Base-by-base conservation (phyloP, 73 alveolate genomes). In the Tetrahymena thermophila region DNA sequence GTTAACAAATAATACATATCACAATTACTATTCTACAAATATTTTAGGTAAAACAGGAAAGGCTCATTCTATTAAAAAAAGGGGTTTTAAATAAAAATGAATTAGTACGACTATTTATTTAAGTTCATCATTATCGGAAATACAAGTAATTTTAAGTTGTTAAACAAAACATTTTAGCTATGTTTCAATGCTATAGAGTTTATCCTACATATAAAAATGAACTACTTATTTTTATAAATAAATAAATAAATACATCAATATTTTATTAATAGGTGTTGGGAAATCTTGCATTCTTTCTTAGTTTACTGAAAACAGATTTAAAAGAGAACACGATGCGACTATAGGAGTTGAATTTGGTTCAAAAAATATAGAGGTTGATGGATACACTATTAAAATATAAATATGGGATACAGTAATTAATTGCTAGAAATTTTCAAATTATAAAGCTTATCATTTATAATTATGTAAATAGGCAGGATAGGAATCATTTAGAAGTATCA, bases 281-380 rank as follows among this genome's bases (percentile, higher is more conserved):
- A 97, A 97, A 93, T 93, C 98, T 84, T 94, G 99, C 93, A 94
- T 94, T 38, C 96, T 97, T 40, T 94, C 96, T 71, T 56, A 96
- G 94, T 97, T 96, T 96, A 96, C 99, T 85, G 97, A 97, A 56
- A 94, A 94, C 35, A 96, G 94, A 95, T 97, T 97, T 97, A 84
- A 93, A 40, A 85, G 96, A 71, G 94, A 94, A 89, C 96, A 97
- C 89, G 97, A 97, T 89, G 96, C 96, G 17, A 97, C 99, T 19
- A 96, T 97, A 23, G 97, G 97, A 17, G 98, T 97, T 31, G 99
- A 97, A 94, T 97, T 97, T 83, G 98, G 99, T 37, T 94, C 96
- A 35, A 95, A 96, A 94, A 96, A 89, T 35, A 94, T 96, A 94
- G 98, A 97, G 42, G 44, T 94, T 21, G 94, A 96, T 93, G 99